phyloP scores from a whole-genome alignment of 345 rosid species.

The Eucalyptus brandiana region DNA sequence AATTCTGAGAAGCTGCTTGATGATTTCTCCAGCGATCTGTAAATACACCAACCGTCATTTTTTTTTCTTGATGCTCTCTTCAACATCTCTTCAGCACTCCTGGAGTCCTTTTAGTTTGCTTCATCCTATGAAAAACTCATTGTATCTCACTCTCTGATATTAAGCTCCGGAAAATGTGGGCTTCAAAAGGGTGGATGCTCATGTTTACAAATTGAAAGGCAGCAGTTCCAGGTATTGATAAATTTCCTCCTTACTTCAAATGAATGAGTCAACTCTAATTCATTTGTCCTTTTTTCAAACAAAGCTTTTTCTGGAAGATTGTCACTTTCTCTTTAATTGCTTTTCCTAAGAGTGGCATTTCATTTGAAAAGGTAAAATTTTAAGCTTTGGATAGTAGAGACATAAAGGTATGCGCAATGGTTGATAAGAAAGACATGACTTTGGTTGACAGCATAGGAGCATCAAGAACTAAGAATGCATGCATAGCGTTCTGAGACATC shows the following conservation, averaged over 20 bases:
- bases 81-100: not conserved
- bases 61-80: not conserved
- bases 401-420: not conserved
- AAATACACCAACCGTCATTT: not conserved
- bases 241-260: not conserved
- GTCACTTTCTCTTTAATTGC: not conserved
- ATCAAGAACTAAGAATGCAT: slow-evolving; percentile 57
- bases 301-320: not conserved
- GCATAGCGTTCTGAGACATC: slow-evolving; percentile 65
- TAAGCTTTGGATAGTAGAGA: not conserved
- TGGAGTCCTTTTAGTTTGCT: not conserved
- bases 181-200: slow-evolving; percentile 74
- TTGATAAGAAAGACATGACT: not conserved
- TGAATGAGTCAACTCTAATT: not conserved
- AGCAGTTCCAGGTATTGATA: slow-evolving; percentile 76
- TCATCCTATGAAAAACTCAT: not conserved
- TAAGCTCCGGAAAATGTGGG: slow-evolving; percentile 61
- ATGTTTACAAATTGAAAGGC: slow-evolving; percentile 83
- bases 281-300: not conserved
- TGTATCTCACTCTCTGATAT: not conserved
- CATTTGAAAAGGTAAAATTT: not conserved
- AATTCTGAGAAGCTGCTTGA: slow-evolving; percentile 81
- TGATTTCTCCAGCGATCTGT: slow-evolving; percentile 69
- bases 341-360: not conserved
- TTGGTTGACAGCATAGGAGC: slow-evolving; percentile 76